phyloP scores from a whole-genome alignment of 1,284 basidiomycete genomes.

The Takashimella tepidaria region DNA sequence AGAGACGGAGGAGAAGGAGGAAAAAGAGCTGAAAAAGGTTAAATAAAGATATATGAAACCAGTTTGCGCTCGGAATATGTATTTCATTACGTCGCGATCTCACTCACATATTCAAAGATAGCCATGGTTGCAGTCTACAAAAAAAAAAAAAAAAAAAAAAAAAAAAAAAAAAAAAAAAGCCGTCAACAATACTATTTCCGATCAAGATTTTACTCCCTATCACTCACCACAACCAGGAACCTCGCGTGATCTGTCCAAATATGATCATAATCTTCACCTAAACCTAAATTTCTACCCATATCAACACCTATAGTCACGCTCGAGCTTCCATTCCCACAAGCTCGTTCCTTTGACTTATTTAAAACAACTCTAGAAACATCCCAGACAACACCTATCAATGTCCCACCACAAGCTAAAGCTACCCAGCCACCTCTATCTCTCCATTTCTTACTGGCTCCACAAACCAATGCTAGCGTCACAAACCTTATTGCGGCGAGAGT shows the following conservation, averaged over 20 bases:
- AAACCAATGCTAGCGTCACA: not conserved
- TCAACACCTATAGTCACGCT: no score
- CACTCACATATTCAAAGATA: conserved; percentile 22
- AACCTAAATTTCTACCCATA: not conserved
- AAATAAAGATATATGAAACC: not conserved
- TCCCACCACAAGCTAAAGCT: conserved; percentile 6
- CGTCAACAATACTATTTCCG: no score
- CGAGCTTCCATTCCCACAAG: no score
- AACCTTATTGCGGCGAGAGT: conserved; percentile 2
- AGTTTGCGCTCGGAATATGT: no score
- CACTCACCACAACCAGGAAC: conserved; percentile 9
- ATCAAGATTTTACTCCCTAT: no score
- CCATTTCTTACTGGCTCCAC: conserved; percentile 13
- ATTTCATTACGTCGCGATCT: no score
- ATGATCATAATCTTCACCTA: not conserved
- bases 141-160: no score
- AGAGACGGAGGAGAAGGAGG: conserved; percentile 29
- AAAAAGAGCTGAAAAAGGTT: conserved; percentile 17
- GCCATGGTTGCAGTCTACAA: conserved; percentile 12
- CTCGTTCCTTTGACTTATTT: not conserved
- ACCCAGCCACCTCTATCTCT: conserved; percentile 15
- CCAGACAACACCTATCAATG: conserved; percentile 12
- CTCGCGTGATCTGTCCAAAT: not conserved
- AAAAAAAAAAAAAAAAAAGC: conserved; percentile 2
- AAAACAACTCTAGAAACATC: conserved; percentile 3